These are phyloP conservation scores for Cyclostephanos invisitatus DNA, from an alignment of 108 stramenopile genomes.

Conservation along the genomic window DNA sequence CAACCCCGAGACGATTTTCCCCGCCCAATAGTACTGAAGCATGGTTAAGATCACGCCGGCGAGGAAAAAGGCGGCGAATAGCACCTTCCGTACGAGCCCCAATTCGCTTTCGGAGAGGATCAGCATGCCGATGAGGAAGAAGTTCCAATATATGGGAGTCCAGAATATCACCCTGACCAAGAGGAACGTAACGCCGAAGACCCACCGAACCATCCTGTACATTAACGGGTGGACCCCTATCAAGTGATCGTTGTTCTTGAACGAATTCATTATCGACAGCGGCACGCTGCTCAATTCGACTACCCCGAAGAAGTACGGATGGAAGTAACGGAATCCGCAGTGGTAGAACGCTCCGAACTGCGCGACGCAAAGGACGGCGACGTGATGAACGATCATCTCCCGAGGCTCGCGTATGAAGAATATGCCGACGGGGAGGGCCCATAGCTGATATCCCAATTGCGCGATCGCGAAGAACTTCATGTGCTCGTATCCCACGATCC, in stretches of 20 bases:
- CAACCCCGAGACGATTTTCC: conserved; percentile 37
- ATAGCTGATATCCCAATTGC: conserved; percentile 77
- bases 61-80: conserved; percentile 19
- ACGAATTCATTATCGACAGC: conserved; percentile 67
- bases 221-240: conserved; percentile 39
- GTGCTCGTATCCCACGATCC: conserved; percentile 47
- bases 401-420: conserved; percentile 54
- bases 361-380: conserved; percentile 58
- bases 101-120: conserved; percentile 19
- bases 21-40: conserved; percentile 51
- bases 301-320: conserved; percentile 64
- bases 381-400: conserved; percentile 75
- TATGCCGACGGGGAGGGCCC: conserved; percentile 68
- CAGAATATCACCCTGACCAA: conserved; percentile 41
- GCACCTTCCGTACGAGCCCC: conserved; percentile 8
- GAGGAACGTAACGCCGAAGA: conserved; percentile 39
- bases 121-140: conserved; percentile 28
- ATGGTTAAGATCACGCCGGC: conserved; percentile 28
- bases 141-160: conserved; percentile 40
- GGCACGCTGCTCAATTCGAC: conserved; percentile 66
- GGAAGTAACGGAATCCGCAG: conserved; percentile 64
- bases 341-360: conserved; percentile 44
- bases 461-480: conserved; percentile 49
- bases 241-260: conserved; percentile 62
- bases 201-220: conserved; percentile 27